phyloP scores from a whole-genome alignment of 176 grass and related monocot species.

The Bolboschoenus planiculmis region DNA sequence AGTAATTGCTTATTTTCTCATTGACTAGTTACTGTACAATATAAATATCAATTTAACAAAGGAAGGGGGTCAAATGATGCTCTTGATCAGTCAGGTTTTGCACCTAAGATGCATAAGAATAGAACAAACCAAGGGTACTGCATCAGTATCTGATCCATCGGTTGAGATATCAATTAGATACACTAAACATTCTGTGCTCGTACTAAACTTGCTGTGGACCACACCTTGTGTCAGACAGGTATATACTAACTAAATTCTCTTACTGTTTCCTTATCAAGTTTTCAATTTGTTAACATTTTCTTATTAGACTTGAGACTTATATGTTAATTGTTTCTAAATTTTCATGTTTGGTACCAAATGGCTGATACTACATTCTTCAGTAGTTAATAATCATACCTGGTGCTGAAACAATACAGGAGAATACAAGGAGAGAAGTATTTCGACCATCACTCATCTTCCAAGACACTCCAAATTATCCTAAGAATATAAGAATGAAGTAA shows the following conservation, averaged over 20 bases:
- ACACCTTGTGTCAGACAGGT: neutral
- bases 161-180: neutral
- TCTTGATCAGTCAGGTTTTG: neutral
- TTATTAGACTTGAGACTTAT: neutral
- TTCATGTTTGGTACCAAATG: neutral
- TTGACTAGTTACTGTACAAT: neutral
- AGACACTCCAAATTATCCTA: constrained; percentile 95
- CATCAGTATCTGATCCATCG: neutral
- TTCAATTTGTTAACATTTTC: neutral
- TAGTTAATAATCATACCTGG: neutral
- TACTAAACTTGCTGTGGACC: neutral
- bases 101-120: neutral
- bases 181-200: neutral
- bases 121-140: neutral
- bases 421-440: constrained; percentile 4
- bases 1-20: neutral
- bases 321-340: neutral
- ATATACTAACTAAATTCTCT: neutral
- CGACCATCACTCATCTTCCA: constrained; percentile 68
- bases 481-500: constrained; percentile 9
- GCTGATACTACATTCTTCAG: neutral
- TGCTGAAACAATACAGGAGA: constrained; percentile 3
- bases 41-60: neutral
- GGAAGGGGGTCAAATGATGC: neutral
- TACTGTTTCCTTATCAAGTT: neutral